These are phyloP conservation scores for Aureobasidium musti DNA, from an alignment of 2,329 filamentous ascomycete genomes.

Conservation along the genomic window DNA sequence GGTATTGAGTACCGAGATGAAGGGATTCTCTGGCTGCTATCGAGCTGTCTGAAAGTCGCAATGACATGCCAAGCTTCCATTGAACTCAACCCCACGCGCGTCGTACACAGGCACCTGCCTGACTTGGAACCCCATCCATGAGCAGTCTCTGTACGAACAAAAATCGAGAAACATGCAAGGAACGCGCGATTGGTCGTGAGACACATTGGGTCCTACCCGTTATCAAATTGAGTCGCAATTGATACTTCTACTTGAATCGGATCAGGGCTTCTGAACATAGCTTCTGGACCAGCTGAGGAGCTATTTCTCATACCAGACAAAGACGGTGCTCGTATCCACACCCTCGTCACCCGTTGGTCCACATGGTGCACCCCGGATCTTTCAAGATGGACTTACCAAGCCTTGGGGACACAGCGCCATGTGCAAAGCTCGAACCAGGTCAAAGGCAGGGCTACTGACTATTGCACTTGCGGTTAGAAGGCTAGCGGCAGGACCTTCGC, in stretches of 20 bases:
- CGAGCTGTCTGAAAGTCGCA: no score
- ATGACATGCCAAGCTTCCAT: slow-evolving; percentile 1
- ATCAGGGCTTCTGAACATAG: not conserved
- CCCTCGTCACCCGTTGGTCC: no score
- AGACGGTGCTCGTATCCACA: not conserved
- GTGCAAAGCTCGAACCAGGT: slow-evolving; percentile 1
- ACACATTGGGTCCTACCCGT: not conserved
- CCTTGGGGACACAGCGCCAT: not conserved
- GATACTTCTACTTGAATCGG: not conserved
- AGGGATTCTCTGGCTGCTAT: no score
- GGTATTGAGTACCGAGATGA: not conserved
- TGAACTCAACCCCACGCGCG: no score
- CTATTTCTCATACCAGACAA: no score
- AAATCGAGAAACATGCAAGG: no score
- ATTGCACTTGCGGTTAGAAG: slow-evolving; percentile 5
- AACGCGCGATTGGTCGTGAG: not conserved
- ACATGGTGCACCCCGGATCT: slow-evolving; percentile 20
- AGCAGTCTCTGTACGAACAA: no score
- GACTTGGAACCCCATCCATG: no score
- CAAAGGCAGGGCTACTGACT: not conserved
- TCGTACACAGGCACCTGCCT: slow-evolving; percentile 13
- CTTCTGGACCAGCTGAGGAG: no score
- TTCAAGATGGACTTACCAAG: not conserved
- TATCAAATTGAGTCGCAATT: not conserved
- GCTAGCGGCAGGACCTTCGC: not conserved